phyloP scores from a whole-genome alignment of 1,139 yeast species.

The Pneumocystis jirovecii region DNA sequence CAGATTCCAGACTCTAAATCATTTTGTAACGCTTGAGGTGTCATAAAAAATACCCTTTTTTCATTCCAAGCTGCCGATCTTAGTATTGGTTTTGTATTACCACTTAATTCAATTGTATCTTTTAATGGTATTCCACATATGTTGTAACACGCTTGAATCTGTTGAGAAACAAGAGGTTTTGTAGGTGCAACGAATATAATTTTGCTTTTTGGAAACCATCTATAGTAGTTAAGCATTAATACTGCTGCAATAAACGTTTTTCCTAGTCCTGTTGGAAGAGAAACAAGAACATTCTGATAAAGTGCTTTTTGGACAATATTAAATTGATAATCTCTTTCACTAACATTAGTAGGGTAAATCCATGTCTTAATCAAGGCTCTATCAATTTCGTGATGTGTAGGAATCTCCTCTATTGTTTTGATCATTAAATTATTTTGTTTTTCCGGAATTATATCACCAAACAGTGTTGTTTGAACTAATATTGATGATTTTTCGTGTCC shows the following conservation, averaged over 20 bases:
- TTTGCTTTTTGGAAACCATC: conserved; percentile 69
- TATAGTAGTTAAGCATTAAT: conserved; percentile 73
- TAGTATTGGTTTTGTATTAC: conserved; percentile 36
- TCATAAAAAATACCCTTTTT: conserved; percentile 75
- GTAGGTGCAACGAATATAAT: conserved; percentile 95
- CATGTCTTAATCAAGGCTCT: conserved; percentile 27
- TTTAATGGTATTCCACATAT: conserved; percentile 68
- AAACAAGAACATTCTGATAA: conserved; percentile 62
- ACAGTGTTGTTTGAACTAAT: neutral
- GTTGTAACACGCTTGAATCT: conserved; percentile 81
- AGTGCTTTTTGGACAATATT: conserved; percentile 62
- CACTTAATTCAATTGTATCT: conserved; percentile 69
- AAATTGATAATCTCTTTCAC: conserved; percentile 75
- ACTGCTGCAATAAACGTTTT: conserved; percentile 93
- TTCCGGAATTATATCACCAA: neutral
- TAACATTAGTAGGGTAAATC: conserved; percentile 73
- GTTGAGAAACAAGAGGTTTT: conserved; percentile 93
- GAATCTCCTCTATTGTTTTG: conserved; percentile 1
- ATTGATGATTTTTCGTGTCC: neutral
- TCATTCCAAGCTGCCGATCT: conserved; percentile 57
- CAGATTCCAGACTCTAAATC: conserved; percentile 63
- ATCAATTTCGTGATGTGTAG: conserved; percentile 12
- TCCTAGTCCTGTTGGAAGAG: conserved; percentile 94
- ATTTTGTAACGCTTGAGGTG: conserved; percentile 92
- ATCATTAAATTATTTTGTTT: neutral